Conservation (phyloP, 1,284 basidiomycete species). For the Apiotrichum mycotoxinovorans region DNA sequence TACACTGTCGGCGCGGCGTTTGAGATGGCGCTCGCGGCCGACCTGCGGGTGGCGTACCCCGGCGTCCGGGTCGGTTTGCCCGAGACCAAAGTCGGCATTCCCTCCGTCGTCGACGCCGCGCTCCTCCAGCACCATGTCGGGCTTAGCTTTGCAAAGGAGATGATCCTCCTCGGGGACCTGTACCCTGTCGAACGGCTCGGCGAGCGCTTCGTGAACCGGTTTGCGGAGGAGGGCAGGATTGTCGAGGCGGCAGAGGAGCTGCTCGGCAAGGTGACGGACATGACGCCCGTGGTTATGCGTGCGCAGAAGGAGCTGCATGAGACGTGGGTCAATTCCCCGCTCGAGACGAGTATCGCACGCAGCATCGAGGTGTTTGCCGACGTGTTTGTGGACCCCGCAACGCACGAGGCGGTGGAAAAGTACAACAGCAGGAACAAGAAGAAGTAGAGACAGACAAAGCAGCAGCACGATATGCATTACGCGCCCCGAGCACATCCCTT, state of each 20-base stretch:
- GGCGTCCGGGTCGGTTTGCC: slow-evolving; percentile 11
- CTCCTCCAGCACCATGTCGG: slow-evolving; percentile 15
- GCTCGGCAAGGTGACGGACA: slow-evolving; percentile 13
- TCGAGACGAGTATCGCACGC: slow-evolving; percentile 5
- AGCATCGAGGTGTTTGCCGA: slow-evolving; percentile 20
- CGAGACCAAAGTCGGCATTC: slow-evolving; percentile 22
- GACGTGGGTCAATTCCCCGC: slow-evolving; percentile 14
- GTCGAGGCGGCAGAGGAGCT: slow-evolving; percentile 3
- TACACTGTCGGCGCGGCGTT: slow-evolving; percentile 20
- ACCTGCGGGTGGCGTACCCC: slow-evolving; percentile 9
- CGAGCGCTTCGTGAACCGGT: slow-evolving; percentile 7
- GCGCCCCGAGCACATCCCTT: too few species aligned
- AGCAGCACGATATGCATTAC: background rate
- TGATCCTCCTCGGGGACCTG: slow-evolving; percentile 19
- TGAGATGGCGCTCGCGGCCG: slow-evolving; percentile 22
- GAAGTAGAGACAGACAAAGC: background rate
- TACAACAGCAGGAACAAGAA: slow-evolving; percentile 16
- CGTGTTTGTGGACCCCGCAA: slow-evolving; percentile 12
- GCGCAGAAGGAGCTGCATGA: slow-evolving; percentile 22
- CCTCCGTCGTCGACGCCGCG: slow-evolving; percentile 18
- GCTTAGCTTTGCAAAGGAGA: slow-evolving; percentile 14
- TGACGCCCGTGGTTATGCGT: slow-evolving; percentile 17
- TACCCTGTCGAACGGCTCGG: slow-evolving; percentile 11
- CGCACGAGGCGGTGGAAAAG: slow-evolving; percentile 15
- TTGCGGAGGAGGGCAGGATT: slow-evolving; percentile 1